A percentile compares a stretch with the other conserved stretches of the same genome.
These are phyloP conservation scores for Talaromyces adpressus DNA, from an alignment of 495 filamentous ascomycete genomes.

Conservation along the genomic window DNA sequence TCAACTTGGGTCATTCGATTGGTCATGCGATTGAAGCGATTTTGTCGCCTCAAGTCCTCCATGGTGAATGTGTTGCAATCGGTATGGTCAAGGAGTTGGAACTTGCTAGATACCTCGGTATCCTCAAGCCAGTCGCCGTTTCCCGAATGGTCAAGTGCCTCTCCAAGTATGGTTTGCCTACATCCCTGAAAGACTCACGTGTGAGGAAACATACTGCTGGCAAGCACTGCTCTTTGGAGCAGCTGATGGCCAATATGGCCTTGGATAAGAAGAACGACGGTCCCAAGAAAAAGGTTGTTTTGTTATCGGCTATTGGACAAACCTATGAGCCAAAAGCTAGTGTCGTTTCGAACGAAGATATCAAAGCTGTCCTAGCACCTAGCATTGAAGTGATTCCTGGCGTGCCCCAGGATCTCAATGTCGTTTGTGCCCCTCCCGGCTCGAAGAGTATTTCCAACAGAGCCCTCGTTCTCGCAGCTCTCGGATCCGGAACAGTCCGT, in stretches of 20 bases:
- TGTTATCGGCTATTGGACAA: conserved; percentile 83
- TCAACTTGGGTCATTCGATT: conserved; percentile 98
- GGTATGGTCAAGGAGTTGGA: conserved; percentile 98
- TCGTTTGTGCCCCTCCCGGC: conserved; percentile 80
- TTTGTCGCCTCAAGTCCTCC: conserved; percentile 87
- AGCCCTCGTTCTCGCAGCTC: conserved; percentile 83
- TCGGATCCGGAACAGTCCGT: conserved; percentile 79
- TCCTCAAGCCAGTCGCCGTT: conserved; percentile 81
- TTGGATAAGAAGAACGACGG: conserved; percentile 99
- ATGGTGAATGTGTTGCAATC: conserved; percentile 92
- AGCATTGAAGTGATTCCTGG: conserved; percentile 66
- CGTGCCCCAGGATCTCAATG: conserved; percentile 52
- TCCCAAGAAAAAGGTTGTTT: conserved; percentile 91
- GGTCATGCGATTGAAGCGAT: conserved; percentile 96
- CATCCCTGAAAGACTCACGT: conserved; percentile 75
- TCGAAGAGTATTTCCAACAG: conserved; percentile 98
- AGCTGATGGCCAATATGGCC: conserved; percentile 84
- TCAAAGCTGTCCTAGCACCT: conserved; percentile 77
- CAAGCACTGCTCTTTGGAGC: conserved; percentile 87
- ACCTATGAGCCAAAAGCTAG: conserved; percentile 82
- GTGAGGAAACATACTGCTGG: conserved; percentile 78
- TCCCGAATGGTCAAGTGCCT: conserved; percentile 87
- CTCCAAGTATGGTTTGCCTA: conserved; percentile 86
- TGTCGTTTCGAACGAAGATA: conserved; percentile 78
- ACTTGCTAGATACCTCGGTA: conserved; percentile 80